phyloP scores from a whole-genome alignment of 192 early-diverging fungal genomes.

The Rhizoclosmatium globosum region DNA sequence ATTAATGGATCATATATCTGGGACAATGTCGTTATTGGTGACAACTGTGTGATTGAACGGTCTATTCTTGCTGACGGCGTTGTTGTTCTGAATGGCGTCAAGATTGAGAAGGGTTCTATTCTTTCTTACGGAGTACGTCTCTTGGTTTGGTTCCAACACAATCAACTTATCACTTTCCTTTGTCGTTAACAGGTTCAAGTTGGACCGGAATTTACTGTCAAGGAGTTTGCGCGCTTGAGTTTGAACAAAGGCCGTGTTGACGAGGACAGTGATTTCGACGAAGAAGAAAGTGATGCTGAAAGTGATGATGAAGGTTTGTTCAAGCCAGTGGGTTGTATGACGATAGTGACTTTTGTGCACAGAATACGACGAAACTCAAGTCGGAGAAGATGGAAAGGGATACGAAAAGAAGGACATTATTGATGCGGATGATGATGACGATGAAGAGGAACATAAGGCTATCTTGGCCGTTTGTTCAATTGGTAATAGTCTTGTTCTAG shows the following conservation, averaged over 20 bases:
- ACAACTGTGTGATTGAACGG: conserved; percentile 69
- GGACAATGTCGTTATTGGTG: conserved; percentile 75
- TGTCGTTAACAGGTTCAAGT: conserved; percentile 57
- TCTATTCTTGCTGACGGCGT: conserved; percentile 83
- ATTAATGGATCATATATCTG: conserved; percentile 89
- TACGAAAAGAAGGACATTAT: conserved; percentile 61
- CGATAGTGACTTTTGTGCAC: neutral
- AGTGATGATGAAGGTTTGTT: neutral
- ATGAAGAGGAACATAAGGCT: conserved; percentile 62
- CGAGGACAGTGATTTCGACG: conserved; percentile 7
- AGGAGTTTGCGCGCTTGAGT: conserved; percentile 72
- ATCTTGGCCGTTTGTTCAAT: conserved; percentile 46
- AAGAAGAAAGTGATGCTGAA: neutral
- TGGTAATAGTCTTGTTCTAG: neutral
- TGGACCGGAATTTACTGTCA: conserved; percentile 77
- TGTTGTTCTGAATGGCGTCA: conserved; percentile 68
- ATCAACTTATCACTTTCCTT: neutral
- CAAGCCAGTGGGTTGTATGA: neutral
- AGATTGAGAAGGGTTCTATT: conserved; percentile 78
- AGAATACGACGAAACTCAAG: conserved; percentile 45
- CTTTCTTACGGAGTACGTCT: conserved; percentile 35
- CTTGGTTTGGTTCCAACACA: conserved; percentile 48
- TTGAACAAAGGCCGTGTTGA: conserved; percentile 54
- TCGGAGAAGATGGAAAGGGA: conserved; percentile 68
- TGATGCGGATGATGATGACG: conserved; percentile 53